phyloP scores from a whole-genome alignment of 805 yeast genomes.

The Spathaspora gorwiae region DNA sequence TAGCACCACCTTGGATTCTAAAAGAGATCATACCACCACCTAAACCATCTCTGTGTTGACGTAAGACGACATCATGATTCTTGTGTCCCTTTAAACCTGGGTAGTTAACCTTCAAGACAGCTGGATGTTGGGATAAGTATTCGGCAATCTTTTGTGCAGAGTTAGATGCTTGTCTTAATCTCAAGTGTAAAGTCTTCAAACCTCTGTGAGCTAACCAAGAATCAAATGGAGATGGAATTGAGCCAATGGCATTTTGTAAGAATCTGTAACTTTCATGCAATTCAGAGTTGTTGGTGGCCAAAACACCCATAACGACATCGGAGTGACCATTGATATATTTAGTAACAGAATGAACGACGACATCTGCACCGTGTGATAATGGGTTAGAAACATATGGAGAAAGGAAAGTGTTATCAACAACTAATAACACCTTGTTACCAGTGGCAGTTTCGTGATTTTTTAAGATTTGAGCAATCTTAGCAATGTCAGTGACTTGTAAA shows the following conservation, averaged over 20 bases:
- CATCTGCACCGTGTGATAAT: conserved; percentile 75
- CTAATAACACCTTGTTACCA: conserved; percentile 54
- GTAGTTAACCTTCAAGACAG: conserved; percentile 69
- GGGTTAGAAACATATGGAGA: conserved; percentile 88
- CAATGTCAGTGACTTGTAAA: conserved; percentile 70
- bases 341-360: conserved; percentile 85
- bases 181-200: conserved; percentile 77
- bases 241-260: conserved; percentile 85
- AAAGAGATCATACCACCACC: conserved; percentile 93
- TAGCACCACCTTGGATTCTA: conserved; percentile 79
- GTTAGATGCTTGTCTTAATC: conserved; percentile 64
- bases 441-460: conserved; percentile 39
- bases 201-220: conserved; percentile 93
- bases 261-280: conserved; percentile 64
- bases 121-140: conserved; percentile 46
- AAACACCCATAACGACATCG: conserved; percentile 83
- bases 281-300: conserved; percentile 60
- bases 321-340: conserved; percentile 91
- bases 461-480: conserved; percentile 54
- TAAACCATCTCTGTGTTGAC: conserved; percentile 76
- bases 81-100: conserved; percentile 73
- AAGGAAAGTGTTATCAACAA: conserved; percentile 84
- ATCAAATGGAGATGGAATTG: conserved; percentile 86
- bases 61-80: conserved; percentile 56
- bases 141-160: conserved; percentile 70